Base-by-base conservation (phyloP, 2,329 filamentous ascomycete genomes). In the Ophiocordyceps sinensis region DNA sequence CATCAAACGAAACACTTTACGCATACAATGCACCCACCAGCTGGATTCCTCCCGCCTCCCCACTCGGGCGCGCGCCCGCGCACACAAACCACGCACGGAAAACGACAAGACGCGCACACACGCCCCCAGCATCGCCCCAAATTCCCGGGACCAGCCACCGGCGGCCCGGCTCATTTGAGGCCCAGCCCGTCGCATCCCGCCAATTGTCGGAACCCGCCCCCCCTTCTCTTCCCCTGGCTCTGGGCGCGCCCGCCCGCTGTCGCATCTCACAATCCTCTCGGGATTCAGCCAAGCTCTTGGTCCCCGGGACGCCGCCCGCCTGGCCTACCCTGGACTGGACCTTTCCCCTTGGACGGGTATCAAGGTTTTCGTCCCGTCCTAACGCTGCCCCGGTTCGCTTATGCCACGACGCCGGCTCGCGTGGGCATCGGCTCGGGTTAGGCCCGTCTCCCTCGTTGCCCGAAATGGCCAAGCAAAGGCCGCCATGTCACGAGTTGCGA, bases 231-330 rank as follows among this genome's bases (percentile, higher is more conserved):
- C 34, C 19, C 28, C 14, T 15, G 32, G 13, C 28, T 26, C 15
- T 35, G 36, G 23, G n/a, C 28, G 38, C 15, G 21, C 26, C 23
- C 15, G n/a, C 14, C n/a, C 15, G 23, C 23, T 36, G 36, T 46
- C 42, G 42, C 41, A 43, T 47, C 41, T 47, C 46, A 45, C 28
- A 34, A 34, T 32, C 44, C 43, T 31, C 37, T 43, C 42, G 43
- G 44, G 42, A 41, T 47, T 38, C 39, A 44, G 43, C 41, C 42
- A 44, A 41, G 42, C 35, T 34, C 34, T 34, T 39, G 43, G 39
- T 42, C 43, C 43, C 45, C 44, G 44, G 34, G 32, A 14, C 14
- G 14, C 3, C 32, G 14, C 32, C n/a, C 21, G 39, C 23, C 36
- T 21, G 36, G 28, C 30, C 36, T 37, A 38, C 31, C 42, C 37